Conservation (phyloP, 192 early-diverging fungal genomes). For the Dissophora globulifera region DNA sequence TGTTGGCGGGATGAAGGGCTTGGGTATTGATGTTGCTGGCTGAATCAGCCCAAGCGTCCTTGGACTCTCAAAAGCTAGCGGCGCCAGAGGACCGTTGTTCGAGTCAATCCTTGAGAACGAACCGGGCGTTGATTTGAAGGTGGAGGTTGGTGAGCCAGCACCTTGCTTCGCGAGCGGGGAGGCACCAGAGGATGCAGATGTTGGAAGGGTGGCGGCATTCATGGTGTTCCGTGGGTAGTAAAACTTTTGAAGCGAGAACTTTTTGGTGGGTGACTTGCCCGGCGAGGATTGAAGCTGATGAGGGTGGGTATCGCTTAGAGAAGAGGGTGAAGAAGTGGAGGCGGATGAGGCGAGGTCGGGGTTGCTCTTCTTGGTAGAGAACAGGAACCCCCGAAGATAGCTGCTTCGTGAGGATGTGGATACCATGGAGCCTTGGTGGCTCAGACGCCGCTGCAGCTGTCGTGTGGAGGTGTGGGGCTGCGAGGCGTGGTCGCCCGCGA, state of each 20-base stretch:
- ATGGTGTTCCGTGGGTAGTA: conserved; percentile 48
- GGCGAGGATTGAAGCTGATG: conserved; percentile 6
- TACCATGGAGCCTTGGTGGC: conserved; percentile 14
- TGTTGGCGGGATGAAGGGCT: neutral
- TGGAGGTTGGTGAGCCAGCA: neutral
- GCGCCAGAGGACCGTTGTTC: conserved; percentile 10
- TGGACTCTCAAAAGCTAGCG: conserved; percentile 34
- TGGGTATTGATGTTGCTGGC: neutral
- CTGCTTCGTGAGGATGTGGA: conserved; percentile 12
- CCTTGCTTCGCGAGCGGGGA: neutral
- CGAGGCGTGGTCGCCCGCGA: conserved; percentile 5
- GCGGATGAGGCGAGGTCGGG: neutral
- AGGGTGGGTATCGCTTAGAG: conserved; percentile 1
- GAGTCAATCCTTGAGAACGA: conserved; percentile 36
- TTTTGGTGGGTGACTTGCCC: conserved; percentile 4
- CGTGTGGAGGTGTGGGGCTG: too few relatives aligned
- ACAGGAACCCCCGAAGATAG: conserved; percentile 27
- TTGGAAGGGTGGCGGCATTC: conserved; percentile 1
- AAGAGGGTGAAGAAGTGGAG: too few relatives aligned
- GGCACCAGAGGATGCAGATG: conserved; percentile 5
- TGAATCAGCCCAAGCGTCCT: conserved; percentile 27
- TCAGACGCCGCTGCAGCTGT: conserved; percentile 12
- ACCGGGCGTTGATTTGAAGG: neutral
- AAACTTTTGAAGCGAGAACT: conserved; percentile 50
- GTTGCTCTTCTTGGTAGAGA: conserved; percentile 8